These are phyloP conservation scores for Apiospora arundinis DNA, from an alignment of 2,329 filamentous ascomycete genomes.

Conservation along the genomic window DNA sequence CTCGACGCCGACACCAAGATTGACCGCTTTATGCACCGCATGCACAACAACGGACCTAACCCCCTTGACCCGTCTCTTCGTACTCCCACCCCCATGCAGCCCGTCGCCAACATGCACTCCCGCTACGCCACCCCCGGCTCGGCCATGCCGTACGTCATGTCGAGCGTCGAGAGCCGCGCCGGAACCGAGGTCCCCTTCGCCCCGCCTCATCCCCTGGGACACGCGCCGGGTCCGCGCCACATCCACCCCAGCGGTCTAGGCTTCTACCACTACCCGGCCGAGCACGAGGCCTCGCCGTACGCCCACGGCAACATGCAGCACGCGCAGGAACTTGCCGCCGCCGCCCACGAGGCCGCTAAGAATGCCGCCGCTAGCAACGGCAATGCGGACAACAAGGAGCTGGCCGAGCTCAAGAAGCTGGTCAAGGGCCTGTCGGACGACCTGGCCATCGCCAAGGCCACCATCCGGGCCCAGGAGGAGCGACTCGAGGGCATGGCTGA, in stretches of 20 bases:
- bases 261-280: not conserved
- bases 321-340: too few relatives aligned
- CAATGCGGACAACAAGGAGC: not conserved
- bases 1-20: conserved; percentile 29
- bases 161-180: conserved; percentile 4
- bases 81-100: not conserved
- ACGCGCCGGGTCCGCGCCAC: not conserved
- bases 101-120: not conserved
- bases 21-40: conserved; percentile 24
- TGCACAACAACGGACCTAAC: not conserved
- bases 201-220: not conserved
- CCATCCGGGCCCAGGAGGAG: conserved; percentile 19
- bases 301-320: not conserved
- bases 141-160: not conserved
- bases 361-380: not conserved
- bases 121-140: conserved; percentile 13
- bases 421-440: conserved; percentile 20
- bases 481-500: conserved; percentile 20
- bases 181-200: conserved; percentile 1
- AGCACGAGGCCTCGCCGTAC: not conserved
- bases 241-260: not conserved
- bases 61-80: not conserved
- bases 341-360: not conserved
- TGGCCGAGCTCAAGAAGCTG: not conserved
- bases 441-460: conserved; percentile 18